phyloP scores from a whole-genome alignment of 2,329 filamentous ascomycete genomes.

The Drechslerella dactyloides region DNA sequence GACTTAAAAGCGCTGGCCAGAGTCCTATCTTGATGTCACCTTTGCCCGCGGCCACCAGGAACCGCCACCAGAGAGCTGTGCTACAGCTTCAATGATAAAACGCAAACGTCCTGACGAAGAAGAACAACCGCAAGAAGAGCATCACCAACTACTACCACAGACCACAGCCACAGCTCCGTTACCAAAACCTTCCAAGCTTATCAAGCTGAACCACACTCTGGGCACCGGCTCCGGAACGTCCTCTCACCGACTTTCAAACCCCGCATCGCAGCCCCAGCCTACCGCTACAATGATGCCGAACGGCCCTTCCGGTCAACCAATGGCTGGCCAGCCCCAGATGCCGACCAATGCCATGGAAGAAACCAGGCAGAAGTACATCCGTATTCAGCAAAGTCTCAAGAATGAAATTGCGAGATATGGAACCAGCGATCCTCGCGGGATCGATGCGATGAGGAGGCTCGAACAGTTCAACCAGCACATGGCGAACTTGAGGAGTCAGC shows the following conservation, averaged over 20 bases:
- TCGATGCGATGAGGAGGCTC: constrained; percentile 40
- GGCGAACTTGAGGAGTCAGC: constrained; percentile 37
- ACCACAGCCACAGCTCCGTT: neutral
- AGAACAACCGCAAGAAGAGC: constrained; percentile 18
- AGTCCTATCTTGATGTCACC: constrained; percentile 2
- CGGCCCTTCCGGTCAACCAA: constrained; percentile 24
- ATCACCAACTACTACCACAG: neutral
- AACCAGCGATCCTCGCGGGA: constrained; percentile 34
- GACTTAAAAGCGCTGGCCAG: neutral
- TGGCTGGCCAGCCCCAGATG: constrained; percentile 16
- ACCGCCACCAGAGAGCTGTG: constrained; percentile 4
- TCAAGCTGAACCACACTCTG: constrained; percentile 9
- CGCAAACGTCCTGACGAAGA: constrained; percentile 37
- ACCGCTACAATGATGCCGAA: constrained; percentile 23
- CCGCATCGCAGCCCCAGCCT: neutral
- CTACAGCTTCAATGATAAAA: constrained; percentile 44
- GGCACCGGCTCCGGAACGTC: constrained; percentile 19
- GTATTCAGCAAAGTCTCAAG: constrained; percentile 42
- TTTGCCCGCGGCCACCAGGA: neutral
- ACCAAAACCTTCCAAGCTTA: constrained; percentile 25
- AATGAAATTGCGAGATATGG: constrained; percentile 40
- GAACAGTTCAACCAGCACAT: constrained; percentile 49
- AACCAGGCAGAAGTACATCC: constrained; percentile 41
- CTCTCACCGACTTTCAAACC: neutral
- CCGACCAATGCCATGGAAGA: constrained; percentile 41